Conservation (phyloP, 352 stramenopile genomes). For the Phytophthora idaei region DNA sequence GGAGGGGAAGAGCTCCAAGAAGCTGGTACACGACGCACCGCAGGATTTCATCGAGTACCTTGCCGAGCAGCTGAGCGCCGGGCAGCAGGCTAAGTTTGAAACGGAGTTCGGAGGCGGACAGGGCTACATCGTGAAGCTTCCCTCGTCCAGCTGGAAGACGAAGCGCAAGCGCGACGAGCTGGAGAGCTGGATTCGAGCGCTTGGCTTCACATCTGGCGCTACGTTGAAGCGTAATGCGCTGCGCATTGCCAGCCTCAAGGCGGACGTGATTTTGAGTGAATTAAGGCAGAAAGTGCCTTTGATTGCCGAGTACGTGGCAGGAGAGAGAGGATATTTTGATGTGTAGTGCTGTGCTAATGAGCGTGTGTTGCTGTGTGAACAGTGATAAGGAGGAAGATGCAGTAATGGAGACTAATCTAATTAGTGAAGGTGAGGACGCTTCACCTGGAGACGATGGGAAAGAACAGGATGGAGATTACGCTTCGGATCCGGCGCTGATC, state of each 20-base stretch:
- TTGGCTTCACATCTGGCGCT: conserved; percentile 59
- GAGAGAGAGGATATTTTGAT: not conserved
- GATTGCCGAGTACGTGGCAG: conserved; percentile 19
- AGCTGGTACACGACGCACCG: conserved; percentile 51
- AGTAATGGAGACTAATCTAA: not conserved
- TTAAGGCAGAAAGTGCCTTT: conserved; percentile 41
- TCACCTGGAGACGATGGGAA: conserved; percentile 14
- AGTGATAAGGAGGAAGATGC: conserved; percentile 8
- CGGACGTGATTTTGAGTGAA: conserved; percentile 61
- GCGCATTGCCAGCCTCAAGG: conserved; percentile 63
- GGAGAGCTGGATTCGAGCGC: conserved; percentile 45
- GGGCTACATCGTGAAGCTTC: conserved; percentile 61
- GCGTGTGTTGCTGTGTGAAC: not conserved
- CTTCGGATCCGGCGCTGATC: conserved; percentile 38
- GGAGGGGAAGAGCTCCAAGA: conserved; percentile 39
- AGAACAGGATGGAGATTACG: conserved; percentile 22
- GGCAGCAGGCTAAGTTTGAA: conserved; percentile 52
- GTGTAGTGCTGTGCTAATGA: conserved; percentile 6
- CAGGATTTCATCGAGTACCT: conserved; percentile 65
- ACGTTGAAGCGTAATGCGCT: conserved; percentile 45
- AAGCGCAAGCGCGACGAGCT: conserved; percentile 32
- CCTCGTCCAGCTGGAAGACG: conserved; percentile 33
- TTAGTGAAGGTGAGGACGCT: not conserved
- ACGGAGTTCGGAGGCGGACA: conserved; percentile 60
- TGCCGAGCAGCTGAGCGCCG: conserved; percentile 48